phyloP scores from a whole-genome alignment of 352 stramenopile species.

The Phytopythium oedochilum region DNA sequence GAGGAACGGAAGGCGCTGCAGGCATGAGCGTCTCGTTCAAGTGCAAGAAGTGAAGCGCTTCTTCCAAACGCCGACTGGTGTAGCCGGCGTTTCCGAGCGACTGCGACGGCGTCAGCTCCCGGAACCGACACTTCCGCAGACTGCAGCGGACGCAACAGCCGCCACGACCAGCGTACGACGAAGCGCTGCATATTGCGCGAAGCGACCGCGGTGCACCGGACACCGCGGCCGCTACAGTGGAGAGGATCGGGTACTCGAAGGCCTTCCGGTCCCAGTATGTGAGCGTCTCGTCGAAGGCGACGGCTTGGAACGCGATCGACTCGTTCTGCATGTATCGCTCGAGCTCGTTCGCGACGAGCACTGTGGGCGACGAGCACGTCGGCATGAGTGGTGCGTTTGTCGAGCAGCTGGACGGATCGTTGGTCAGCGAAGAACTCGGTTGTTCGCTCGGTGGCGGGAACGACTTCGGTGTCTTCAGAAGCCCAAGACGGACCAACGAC shows the following conservation, averaged over 20 bases:
- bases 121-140: neutral
- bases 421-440: neutral
- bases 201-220: neutral
- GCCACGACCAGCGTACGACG: neutral
- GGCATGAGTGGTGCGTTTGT: neutral
- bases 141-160: neutral
- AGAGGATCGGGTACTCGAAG: conserved; percentile 18
- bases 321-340: conserved; percentile 18
- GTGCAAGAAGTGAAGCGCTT: neutral
- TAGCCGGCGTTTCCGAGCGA: neutral
- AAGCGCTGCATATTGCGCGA: neutral
- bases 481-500: neutral
- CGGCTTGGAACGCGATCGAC: conserved; percentile 8
- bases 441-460: neutral
- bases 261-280: conserved; percentile 18
- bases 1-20: neutral
- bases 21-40: neutral
- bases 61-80: neutral
- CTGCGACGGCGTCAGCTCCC: neutral
- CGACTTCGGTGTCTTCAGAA: neutral
- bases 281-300: conserved; percentile 14
- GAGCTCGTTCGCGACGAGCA: conserved; percentile 7
- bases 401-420: neutral
- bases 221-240: neutral
- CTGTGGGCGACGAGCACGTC: neutral